These are phyloP conservation scores for Pelargonium citronellum DNA, from an alignment of 441 rosid genomes.

Conservation along the genomic window DNA sequence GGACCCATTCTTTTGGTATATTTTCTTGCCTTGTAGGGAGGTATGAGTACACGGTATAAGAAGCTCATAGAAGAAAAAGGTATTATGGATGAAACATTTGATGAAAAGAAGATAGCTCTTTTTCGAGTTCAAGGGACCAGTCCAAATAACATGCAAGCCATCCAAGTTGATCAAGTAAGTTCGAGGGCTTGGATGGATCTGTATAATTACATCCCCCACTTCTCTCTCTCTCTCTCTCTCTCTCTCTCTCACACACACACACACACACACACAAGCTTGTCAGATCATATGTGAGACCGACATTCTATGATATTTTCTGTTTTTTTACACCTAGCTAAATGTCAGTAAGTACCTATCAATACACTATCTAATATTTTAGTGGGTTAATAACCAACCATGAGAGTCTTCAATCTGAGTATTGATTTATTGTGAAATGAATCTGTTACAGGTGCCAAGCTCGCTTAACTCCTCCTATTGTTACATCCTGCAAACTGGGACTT, in stretches of 20 bases:
- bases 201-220: conserved; percentile 3
- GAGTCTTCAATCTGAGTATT: background rate
- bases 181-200: conserved; percentile 17
- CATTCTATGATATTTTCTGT: background rate
- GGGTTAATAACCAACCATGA: no score
- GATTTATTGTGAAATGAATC: conserved; percentile 21
- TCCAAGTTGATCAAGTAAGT: conserved; percentile 81
- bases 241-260: conserved; percentile 6
- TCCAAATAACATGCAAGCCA: conserved; percentile 70
- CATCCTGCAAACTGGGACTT: conserved; percentile 65
- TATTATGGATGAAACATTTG: conserved; percentile 51
- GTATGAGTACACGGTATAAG: conserved; percentile 54
- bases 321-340: background rate
- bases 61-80: conserved; percentile 49
- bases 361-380: no score
- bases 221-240: background rate
- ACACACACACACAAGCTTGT: background rate
- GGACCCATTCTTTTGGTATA: conserved; percentile 11
- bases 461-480: conserved; percentile 78
- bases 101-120: conserved; percentile 51
- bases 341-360: background rate
- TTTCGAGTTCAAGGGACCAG: conserved; percentile 81
- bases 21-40: conserved; percentile 50
- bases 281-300: background rate
- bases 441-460: conserved; percentile 61